phyloP scores from a whole-genome alignment of 176 grass and related monocot genomes.

The Lolium perenne region DNA sequence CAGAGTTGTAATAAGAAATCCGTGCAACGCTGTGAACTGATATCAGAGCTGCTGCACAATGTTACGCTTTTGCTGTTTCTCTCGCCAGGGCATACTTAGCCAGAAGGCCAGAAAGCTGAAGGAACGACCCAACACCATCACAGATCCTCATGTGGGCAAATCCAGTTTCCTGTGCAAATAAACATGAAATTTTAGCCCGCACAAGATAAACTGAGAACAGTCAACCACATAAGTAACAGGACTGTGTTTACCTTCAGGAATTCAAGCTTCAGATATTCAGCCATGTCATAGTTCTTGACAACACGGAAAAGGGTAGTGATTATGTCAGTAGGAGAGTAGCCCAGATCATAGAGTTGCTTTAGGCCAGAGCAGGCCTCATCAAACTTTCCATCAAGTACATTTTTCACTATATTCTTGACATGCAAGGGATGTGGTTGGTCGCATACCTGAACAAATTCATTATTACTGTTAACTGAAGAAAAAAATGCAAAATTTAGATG shows the following conservation, averaged over 20 bases:
- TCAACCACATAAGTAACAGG: background rate
- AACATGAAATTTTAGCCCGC: slow-evolving; percentile 13
- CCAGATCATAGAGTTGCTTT: slow-evolving; percentile 93
- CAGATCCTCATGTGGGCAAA: slow-evolving; percentile 99
- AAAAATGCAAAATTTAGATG: slow-evolving; percentile 18
- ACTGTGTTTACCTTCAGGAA: slow-evolving; percentile 76
- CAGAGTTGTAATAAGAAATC: background rate
- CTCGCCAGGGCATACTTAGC: slow-evolving; percentile 81
- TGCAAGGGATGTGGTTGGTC: slow-evolving; percentile 95
- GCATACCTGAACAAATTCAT: slow-evolving; percentile 58
- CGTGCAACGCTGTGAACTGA: background rate
- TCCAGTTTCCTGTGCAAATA: slow-evolving; percentile 69
- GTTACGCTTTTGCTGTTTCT: slow-evolving; percentile 65
- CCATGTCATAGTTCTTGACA: slow-evolving; percentile 97
- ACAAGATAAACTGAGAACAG: background rate
- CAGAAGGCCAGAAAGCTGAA: slow-evolving; percentile 91
- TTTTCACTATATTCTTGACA: slow-evolving; percentile 92
- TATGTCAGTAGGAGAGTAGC: slow-evolving; percentile 93
- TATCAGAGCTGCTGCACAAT: slow-evolving; percentile 21
- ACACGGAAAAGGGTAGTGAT: slow-evolving; percentile 93
- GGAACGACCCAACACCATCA: slow-evolving; percentile 91
- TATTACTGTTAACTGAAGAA: slow-evolving; percentile 16
- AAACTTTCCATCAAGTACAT: slow-evolving; percentile 84
- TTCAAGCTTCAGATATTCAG: slow-evolving; percentile 92
- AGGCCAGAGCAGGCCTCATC: slow-evolving; percentile 75